Percentiles rank a stretch among this genome's conserved stretches.
phyloP scores from a whole-genome alignment of 495 filamentous ascomycete genomes.

The Alectoria sarmentosa region DNA sequence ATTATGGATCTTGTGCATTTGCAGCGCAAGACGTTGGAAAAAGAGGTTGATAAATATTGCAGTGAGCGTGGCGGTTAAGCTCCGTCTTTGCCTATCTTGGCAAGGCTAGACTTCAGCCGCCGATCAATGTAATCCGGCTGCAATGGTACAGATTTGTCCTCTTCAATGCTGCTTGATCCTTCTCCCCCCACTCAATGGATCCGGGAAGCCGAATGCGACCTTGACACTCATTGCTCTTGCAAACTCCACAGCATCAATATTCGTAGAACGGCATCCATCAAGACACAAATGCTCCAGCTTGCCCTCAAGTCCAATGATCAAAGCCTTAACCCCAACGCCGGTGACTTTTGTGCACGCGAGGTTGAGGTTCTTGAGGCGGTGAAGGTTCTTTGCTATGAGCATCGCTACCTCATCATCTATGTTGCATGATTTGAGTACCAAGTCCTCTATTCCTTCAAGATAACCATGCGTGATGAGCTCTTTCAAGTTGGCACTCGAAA shows the following conservation, averaged over 20 bases:
- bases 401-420: slow-evolving; percentile 17
- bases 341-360: slow-evolving; percentile 26
- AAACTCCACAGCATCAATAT: slow-evolving; percentile 30
- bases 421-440: slow-evolving; percentile 10
- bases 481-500: neutral
- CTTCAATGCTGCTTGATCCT: slow-evolving; percentile 7
- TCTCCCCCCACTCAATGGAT: slow-evolving; percentile 8
- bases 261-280: slow-evolving; percentile 25
- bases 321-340: slow-evolving; percentile 29
- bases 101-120: neutral
- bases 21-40: slow-evolving; percentile 61
- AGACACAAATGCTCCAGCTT: slow-evolving; percentile 26
- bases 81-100: neutral
- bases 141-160: neutral
- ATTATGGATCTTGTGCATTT: slow-evolving; percentile 66
- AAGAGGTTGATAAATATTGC: slow-evolving; percentile 78
- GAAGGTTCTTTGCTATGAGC: neutral
- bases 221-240: slow-evolving; percentile 27
- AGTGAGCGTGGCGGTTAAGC: slow-evolving; percentile 54
- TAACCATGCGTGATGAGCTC: slow-evolving; percentile 4
- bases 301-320: slow-evolving; percentile 17
- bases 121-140: neutral
- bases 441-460: slow-evolving; percentile 17
- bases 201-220: slow-evolving; percentile 21
- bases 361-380: slow-evolving; percentile 20